Evolutionary conservation across 2,329 filamentous ascomycete species (phyloP), one percentile per base, ranked within the genome.

Genomic region (Colletotrichum sojae): DNA sequence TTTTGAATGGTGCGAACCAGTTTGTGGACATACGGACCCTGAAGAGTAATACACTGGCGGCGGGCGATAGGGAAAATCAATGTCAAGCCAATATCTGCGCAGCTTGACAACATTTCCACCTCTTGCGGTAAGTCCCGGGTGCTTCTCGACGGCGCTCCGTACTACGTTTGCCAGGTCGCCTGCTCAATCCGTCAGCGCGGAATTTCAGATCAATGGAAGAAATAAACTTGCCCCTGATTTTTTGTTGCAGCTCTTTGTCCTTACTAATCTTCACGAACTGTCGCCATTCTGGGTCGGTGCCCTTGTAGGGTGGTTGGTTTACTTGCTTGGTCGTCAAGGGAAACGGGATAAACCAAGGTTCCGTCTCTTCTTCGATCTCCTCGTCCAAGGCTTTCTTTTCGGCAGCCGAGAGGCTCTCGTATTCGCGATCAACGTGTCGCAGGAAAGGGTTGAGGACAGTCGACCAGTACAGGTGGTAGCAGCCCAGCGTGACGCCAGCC

Each of bases 271-370:
- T 85, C 16, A 89, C 75, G 71, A 90, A 92, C 56, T 83, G 82
- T 70, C 83, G 80, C 89, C 88, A 92, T 76, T 92, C 91, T 3
- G 90, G 89, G 72, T 91, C 89, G 27, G 80, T 81, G 59, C 84
- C 84, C 69, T 81, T 82, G 75, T 90, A 91, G 2, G 85, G 86
- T 36, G 78, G 75, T 36, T 84, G 82, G 16, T 82, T 79, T 18
- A 89, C 78, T 66, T 81, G 72, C 57, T 83, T 83, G 1, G 83
- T 87, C 2, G 87, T 89, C 51, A 89, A 88, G 4, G 89, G 89
- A 60, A 92, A 86, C 0, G 90, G 88, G 8, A 92, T 84, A 69
- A 92, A 92, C 15, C 85, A 72, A 2, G 84, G 78, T 18, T 85
- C 81, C 15, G 82, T 80, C 4, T 84, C 81, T 2, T 83, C 82